phyloP scores from a whole-genome alignment of 2,329 filamentous ascomycete species.

The Aciculosporium take region DNA sequence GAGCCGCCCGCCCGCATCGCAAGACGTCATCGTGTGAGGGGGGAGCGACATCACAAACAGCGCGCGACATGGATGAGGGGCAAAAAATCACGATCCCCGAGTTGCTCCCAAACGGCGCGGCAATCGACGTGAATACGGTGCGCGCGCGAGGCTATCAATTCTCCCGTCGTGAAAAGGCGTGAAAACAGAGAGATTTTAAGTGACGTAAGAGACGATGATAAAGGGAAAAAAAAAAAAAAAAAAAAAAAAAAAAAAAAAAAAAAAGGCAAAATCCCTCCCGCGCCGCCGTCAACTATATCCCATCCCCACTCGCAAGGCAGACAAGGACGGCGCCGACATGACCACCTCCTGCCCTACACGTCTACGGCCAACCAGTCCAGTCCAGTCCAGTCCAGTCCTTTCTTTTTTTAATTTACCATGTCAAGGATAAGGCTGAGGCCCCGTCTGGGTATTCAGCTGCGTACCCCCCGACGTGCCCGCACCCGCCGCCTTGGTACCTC shows the following conservation, averaged over 20 bases:
- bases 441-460: constrained; percentile 7
- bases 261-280: not conserved
- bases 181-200: not conserved
- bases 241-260: not conserved
- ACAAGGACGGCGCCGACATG: not conserved
- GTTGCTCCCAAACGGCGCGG: not conserved
- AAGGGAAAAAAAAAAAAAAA: not conserved
- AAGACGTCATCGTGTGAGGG: too few species aligned
- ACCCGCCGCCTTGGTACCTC: constrained; percentile 12
- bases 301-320: not conserved
- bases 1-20: too few species aligned
- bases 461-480: constrained; percentile 14
- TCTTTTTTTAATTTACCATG: not conserved
- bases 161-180: not conserved
- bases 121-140: not conserved
- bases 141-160: constrained; percentile 4
- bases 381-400: not conserved
- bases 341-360: not conserved
- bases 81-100: not conserved
- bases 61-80: not conserved
- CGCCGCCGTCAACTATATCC: not conserved
- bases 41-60: too few species aligned
- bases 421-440: constrained; percentile 2
- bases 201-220: too few species aligned
- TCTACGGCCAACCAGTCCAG: not conserved